A percentile compares a stretch with the other conserved stretches of the same genome.
Evolutionary conservation across 805 yeast species (phyloP).

Genomic region (Schwanniomyces vanrijiae): DNA sequence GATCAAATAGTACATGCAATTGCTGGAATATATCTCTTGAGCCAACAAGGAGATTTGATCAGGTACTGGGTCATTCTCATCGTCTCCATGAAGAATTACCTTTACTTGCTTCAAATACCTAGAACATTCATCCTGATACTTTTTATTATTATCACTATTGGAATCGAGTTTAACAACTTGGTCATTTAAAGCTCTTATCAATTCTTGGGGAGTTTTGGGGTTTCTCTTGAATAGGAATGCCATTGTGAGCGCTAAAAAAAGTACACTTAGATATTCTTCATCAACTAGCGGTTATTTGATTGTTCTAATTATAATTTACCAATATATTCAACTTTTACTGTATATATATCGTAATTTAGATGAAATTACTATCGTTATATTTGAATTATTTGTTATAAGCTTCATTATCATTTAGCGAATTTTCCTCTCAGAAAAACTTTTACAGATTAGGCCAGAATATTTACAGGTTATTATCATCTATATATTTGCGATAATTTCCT

Average conservation of each 20-base stretch:
- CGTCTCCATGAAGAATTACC: slow-evolving; percentile 68
- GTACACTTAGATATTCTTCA: neutral
- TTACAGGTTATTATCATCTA: neutral
- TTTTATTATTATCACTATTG: slow-evolving; percentile 25
- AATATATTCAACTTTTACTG: neutral
- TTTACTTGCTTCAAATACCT: slow-evolving; percentile 65
- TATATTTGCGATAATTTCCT: neutral
- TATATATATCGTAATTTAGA: neutral
- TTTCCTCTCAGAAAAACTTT: neutral
- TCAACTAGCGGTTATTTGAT: neutral
- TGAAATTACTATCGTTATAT: neutral
- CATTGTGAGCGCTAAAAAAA: slow-evolving; percentile 42
- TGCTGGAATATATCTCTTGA: slow-evolving; percentile 73
- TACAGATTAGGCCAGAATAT: neutral
- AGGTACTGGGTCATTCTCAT: slow-evolving; percentile 60
- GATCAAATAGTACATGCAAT: slow-evolving; percentile 63
- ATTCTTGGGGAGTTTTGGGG: slow-evolving; percentile 86
- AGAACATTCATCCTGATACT: slow-evolving; percentile 72
- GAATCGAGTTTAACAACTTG: slow-evolving; percentile 62
- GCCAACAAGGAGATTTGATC: slow-evolving; percentile 77
- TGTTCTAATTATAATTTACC: neutral
- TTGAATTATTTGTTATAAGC: too few species aligned
- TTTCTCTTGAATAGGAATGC: slow-evolving; percentile 88
- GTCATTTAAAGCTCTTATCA: slow-evolving; percentile 74
- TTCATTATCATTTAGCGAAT: neutral